Evolutionary conservation across 495 filamentous ascomycete genomes (phyloP).

Genomic region (Cladorrhinum samala): DNA sequence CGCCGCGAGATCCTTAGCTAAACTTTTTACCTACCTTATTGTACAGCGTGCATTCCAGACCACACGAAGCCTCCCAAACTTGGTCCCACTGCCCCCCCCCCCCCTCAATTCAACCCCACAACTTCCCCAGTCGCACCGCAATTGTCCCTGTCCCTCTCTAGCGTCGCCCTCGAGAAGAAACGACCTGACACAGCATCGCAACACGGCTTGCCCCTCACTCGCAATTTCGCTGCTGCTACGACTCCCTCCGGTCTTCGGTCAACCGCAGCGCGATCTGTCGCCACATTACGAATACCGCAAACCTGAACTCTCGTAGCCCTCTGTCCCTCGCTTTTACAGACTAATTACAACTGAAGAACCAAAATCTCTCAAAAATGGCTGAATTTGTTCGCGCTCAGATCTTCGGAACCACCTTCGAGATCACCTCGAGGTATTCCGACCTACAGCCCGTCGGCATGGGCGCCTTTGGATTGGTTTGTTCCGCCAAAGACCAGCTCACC

Average conservation of each 20-base stretch:
- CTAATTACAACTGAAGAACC: not conserved
- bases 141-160: not conserved
- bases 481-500: slow-evolving; percentile 95
- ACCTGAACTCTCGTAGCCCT: slow-evolving; percentile 4
- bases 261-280: not conserved
- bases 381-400: slow-evolving; percentile 99
- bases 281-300: not conserved
- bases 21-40: not conserved
- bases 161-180: not conserved
- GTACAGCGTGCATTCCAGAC: not conserved
- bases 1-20: not conserved
- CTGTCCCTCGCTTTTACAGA: slow-evolving; percentile 4
- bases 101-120: not conserved
- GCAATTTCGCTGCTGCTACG: not conserved
- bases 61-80: not conserved
- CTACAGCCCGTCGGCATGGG: slow-evolving; percentile 98
- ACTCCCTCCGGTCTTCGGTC: not conserved
- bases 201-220: no score
- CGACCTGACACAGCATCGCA: no score
- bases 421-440: slow-evolving; percentile 97
- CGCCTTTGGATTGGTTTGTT: slow-evolving; percentile 96
- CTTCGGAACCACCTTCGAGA: slow-evolving; percentile 99
- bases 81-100: no score
- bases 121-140: not conserved
- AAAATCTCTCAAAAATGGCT: slow-evolving; percentile 56